phyloP scores from a whole-genome alignment of 2,329 filamentous ascomycete genomes.

The Epichloe sylvatica region DNA sequence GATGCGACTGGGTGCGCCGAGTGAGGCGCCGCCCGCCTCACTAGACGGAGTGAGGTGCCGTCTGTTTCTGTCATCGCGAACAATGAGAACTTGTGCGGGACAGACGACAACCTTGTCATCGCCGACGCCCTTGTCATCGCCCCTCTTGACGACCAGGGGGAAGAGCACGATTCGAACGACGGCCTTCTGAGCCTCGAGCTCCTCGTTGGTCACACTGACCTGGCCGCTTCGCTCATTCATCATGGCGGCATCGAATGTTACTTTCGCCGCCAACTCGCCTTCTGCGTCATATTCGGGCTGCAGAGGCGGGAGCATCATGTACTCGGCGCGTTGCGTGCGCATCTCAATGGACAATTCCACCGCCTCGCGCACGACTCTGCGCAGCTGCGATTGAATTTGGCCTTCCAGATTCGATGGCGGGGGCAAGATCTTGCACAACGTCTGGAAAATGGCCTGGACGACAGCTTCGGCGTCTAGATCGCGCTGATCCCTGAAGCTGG shows the following conservation, averaged over 20 bases:
- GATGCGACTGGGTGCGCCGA: slow-evolving; percentile 24
- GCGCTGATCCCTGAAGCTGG: slow-evolving; percentile 68
- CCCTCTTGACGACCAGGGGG: slow-evolving; percentile 86
- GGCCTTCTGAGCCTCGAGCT: slow-evolving; percentile 60
- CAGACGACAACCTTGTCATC: slow-evolving; percentile 93
- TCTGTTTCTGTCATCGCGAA: slow-evolving; percentile 31
- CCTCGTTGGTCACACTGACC: slow-evolving; percentile 47
- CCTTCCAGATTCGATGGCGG: slow-evolving; percentile 68
- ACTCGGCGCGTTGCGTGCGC: slow-evolving; percentile 92
- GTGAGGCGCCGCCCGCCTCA: slow-evolving; percentile 35
- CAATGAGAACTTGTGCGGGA: slow-evolving; percentile 83
- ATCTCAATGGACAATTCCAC: slow-evolving; percentile 90
- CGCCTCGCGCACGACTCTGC: slow-evolving; percentile 75
- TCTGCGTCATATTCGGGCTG: slow-evolving; percentile 91
- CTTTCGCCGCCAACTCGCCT: slow-evolving; percentile 75
- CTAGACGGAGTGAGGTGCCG: slow-evolving; percentile 33
- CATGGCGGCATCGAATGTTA: slow-evolving; percentile 79
- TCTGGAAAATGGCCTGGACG: slow-evolving; percentile 71
- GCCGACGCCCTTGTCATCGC: slow-evolving; percentile 71
- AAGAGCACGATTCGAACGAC: slow-evolving; percentile 88
- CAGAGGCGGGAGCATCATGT: slow-evolving; percentile 93
- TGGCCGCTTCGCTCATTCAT: slow-evolving; percentile 87
- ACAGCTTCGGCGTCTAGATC: slow-evolving; percentile 88
- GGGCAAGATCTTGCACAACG: slow-evolving; percentile 70
- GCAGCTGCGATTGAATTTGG: slow-evolving; percentile 71